Evolutionary conservation across 2,329 filamentous ascomycete species (phyloP).

Genomic region (Clarireedia hainanense): DNA sequence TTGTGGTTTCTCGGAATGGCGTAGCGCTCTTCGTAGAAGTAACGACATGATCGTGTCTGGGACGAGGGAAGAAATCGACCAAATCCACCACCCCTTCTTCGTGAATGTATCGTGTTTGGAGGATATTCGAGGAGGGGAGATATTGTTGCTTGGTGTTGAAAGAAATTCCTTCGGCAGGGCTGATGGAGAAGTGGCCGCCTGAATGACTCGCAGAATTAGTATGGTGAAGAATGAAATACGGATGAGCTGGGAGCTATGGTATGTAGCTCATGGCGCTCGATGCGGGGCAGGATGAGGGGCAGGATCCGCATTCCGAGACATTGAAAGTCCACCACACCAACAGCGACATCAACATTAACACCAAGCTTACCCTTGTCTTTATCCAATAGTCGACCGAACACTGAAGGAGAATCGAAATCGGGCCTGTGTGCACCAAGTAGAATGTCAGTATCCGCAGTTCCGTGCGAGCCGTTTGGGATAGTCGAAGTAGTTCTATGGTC

Average conservation of each 20-base stretch:
- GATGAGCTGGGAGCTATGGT: background rate
- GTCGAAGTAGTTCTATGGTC: background rate
- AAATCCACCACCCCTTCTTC: conserved; percentile 68
- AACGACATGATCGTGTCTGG: conserved; percentile 49
- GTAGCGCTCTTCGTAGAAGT: conserved; percentile 36
- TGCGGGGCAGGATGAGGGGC: background rate
- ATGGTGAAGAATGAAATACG: background rate
- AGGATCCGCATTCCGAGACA: background rate
- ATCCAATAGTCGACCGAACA: conserved; percentile 69
- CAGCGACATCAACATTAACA: background rate
- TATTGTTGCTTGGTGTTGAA: conserved; percentile 73
- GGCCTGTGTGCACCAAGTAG: conserved; percentile 41
- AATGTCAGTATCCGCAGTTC: background rate
- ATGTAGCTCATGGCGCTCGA: background rate
- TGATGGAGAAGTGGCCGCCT: conserved; percentile 65
- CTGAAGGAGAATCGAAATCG: conserved; percentile 68
- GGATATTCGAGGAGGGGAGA: conserved; percentile 64
- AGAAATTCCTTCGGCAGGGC: conserved; percentile 41
- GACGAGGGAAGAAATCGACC: conserved; percentile 68
- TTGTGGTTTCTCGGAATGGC: conserved; percentile 45
- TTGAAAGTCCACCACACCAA: background rate
- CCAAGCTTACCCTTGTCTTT: conserved; percentile 45
- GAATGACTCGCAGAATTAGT: background rate
- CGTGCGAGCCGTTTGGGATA: background rate
- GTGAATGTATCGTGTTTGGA: conserved; percentile 70